A percentile compares a stretch with the other conserved stretches of the same genome.
Evolutionary conservation across 768 basidiomycete species (phyloP).

Genomic region (Aureoboletus auriporus): DNA sequence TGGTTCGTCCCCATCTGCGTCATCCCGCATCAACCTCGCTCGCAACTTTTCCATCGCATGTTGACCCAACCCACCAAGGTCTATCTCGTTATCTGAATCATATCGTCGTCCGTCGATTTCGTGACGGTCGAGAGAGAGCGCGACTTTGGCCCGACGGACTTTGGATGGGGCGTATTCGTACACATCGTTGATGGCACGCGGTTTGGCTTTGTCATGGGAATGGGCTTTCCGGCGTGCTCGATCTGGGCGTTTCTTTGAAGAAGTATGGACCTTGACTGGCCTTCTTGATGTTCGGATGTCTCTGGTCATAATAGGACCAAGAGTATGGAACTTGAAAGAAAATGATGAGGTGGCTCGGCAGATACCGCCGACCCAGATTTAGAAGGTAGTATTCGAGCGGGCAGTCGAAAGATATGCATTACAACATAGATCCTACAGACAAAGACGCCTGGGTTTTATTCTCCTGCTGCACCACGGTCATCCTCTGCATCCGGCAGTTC

Average conservation of each 20-base stretch:
- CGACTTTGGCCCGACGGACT: slow-evolving; percentile 48
- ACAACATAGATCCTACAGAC: slow-evolving; percentile 11
- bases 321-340: not conserved
- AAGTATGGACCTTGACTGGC: not conserved
- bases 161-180: slow-evolving; percentile 59
- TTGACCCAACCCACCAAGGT: slow-evolving; percentile 26
- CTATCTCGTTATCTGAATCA: slow-evolving; percentile 40
- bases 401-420: not conserved
- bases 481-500: slow-evolving; percentile 8
- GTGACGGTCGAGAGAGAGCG: slow-evolving; percentile 53
- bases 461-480: not conserved
- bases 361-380: slow-evolving; percentile 12
- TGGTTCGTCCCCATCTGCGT: slow-evolving; percentile 32
- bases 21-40: slow-evolving; percentile 51
- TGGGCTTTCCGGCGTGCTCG: slow-evolving; percentile 42
- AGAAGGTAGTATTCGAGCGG: slow-evolving; percentile 20
- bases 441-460: not conserved
- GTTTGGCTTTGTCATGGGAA: slow-evolving; percentile 14
- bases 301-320: slow-evolving; percentile 13
- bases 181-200: slow-evolving; percentile 43
- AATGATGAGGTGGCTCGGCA: slow-evolving; percentile 10
- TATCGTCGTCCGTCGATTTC: slow-evolving; percentile 35
- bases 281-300: slow-evolving; percentile 13
- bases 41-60: slow-evolving; percentile 32
- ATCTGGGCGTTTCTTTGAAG: slow-evolving; percentile 40